phyloP scores from a whole-genome alignment of 176 grass and related monocot genomes.

The Avena insularis region DNA sequence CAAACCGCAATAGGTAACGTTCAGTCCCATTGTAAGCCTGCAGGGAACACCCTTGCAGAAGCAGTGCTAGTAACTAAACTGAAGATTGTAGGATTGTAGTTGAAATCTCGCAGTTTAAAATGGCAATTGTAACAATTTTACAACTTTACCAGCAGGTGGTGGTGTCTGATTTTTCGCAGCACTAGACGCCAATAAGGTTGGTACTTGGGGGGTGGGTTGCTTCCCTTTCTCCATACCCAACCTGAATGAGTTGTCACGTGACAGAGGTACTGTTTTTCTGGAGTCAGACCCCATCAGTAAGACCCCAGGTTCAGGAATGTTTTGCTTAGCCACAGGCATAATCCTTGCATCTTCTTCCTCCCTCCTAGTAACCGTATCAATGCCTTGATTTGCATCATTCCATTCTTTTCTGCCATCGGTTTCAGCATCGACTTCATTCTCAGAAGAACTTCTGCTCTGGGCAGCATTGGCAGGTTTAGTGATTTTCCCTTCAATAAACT shows the following conservation, averaged over 20 bases:
- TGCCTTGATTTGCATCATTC: constrained; percentile 42
- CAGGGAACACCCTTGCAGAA: constrained; percentile 13
- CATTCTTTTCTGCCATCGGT: constrained; percentile 47
- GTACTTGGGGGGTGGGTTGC: constrained; percentile 28
- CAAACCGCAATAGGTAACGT: constrained; percentile 30
- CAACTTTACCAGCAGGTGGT: constrained; percentile 61
- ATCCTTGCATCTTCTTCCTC: constrained; percentile 44
- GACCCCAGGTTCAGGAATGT: constrained; percentile 36
- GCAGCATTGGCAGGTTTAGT: constrained; percentile 25
- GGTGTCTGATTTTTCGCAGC: constrained; percentile 45
- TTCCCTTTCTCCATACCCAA: constrained; percentile 64
- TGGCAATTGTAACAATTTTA: constrained; percentile 45
- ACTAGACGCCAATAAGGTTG: constrained; percentile 45
- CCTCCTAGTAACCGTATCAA: constrained; percentile 37
- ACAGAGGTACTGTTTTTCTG: constrained; percentile 47
- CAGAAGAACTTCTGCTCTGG: constrained; percentile 40
- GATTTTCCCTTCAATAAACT: constrained; percentile 39
- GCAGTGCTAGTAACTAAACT: constrained; percentile 26
- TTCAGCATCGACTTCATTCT: constrained; percentile 53
- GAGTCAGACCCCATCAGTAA: constrained; percentile 32
- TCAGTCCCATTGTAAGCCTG: neutral
- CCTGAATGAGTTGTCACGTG: constrained; percentile 40
- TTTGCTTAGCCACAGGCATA: constrained; percentile 33
- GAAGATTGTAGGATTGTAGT: constrained; percentile 15
- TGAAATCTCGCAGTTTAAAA: constrained; percentile 30